Evolutionary conservation across 2,329 filamentous ascomycete genomes (phyloP).

Genomic region (Penicillium sp.): DNA sequence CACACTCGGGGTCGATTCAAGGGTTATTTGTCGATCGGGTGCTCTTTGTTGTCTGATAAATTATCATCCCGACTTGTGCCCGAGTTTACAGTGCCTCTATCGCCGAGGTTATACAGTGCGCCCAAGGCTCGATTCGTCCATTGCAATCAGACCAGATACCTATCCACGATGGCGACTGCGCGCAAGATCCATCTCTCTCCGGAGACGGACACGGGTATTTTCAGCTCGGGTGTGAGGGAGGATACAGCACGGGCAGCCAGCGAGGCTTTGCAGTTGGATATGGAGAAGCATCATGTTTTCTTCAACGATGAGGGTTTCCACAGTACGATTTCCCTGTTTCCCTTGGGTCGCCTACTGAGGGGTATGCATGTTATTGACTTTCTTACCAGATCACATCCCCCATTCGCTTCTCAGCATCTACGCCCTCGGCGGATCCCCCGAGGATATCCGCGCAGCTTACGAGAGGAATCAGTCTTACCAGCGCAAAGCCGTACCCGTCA

Average conservation of each 20-base stretch:
- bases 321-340: constrained; percentile 47
- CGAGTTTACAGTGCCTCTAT: not conserved
- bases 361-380: not conserved
- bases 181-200: constrained; percentile 54
- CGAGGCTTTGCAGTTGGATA: constrained; percentile 75
- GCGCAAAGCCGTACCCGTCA: constrained; percentile 55
- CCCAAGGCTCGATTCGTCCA: not conserved
- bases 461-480: constrained; percentile 72
- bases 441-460: constrained; percentile 68
- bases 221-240: constrained; percentile 55
- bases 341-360: not conserved
- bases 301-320: constrained; percentile 80
- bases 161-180: constrained; percentile 56
- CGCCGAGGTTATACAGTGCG: not conserved
- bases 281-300: constrained; percentile 76
- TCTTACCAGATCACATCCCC: constrained; percentile 68
- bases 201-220: constrained; percentile 52
- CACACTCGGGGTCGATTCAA: not conserved
- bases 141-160: not conserved
- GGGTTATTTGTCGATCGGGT: not conserved
- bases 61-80: constrained; percentile 12
- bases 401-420: constrained; percentile 80
- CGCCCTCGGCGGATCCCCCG: constrained; percentile 70
- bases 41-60: not conserved
- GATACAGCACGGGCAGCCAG: constrained; percentile 68